These are phyloP conservation scores for Vitis labrusca DNA, from an alignment of 164 flowering plant genomes.

Conservation along the genomic window DNA sequence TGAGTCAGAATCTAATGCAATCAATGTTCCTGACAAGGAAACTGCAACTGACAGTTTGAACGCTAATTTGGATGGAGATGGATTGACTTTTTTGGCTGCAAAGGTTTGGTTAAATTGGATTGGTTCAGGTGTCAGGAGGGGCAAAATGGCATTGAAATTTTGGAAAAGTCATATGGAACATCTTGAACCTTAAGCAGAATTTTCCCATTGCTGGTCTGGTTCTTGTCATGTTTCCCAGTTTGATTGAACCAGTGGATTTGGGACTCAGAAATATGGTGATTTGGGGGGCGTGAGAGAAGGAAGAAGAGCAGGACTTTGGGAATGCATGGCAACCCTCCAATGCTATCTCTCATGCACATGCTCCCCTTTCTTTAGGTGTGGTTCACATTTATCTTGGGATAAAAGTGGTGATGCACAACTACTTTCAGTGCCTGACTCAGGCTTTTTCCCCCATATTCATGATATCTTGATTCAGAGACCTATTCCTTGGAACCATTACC, in stretches of 20 bases:
- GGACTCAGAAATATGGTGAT: too few species aligned
- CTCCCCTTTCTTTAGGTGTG: slow-evolving; percentile 32
- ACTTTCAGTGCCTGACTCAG: slow-evolving; percentile 54
- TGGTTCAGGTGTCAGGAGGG: slow-evolving; percentile 55
- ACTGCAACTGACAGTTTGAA: slow-evolving; percentile 25
- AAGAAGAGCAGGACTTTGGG: too few species aligned
- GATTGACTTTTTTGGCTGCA: slow-evolving; percentile 40
- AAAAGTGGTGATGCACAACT: slow-evolving; percentile 78
- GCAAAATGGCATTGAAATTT: slow-evolving; percentile 52
- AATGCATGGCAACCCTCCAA: too few species aligned
- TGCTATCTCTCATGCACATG: too few species aligned
- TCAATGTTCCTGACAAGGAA: slow-evolving; percentile 26
- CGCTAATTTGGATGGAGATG: slow-evolving; percentile 45
- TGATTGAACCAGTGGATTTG: too few species aligned
- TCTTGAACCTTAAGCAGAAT: slow-evolving; percentile 48
- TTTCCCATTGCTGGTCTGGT: too few species aligned
- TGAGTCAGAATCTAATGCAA: slow-evolving; percentile 31
- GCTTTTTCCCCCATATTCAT: slow-evolving; percentile 55
- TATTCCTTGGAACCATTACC: slow-evolving; percentile 76
- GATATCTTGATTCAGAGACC: slow-evolving; percentile 63
- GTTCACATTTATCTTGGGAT: slow-evolving; percentile 77
- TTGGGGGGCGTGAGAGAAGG: too few species aligned
- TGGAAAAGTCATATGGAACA: slow-evolving; percentile 59
- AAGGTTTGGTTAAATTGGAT: slow-evolving; percentile 71
- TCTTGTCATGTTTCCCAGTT: too few species aligned